These are phyloP conservation scores for Penicillium capsulatum DNA, from an alignment of 2,329 filamentous ascomycete genomes.

Conservation along the genomic window DNA sequence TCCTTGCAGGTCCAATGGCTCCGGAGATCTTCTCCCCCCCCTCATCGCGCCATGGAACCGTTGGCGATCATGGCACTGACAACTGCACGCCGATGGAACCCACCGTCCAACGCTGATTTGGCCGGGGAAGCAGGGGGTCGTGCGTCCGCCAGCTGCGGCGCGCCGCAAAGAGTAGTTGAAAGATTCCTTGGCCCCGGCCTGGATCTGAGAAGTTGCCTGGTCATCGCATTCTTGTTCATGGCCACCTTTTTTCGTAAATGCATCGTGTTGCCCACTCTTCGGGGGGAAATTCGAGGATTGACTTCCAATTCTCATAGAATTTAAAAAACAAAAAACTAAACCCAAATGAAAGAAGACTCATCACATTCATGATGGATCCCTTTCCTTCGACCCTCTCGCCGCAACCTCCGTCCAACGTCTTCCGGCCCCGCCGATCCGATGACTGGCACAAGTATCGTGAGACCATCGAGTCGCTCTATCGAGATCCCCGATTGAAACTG, in stretches of 20 bases:
- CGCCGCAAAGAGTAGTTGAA: slow-evolving; percentile 34
- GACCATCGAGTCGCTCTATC: slow-evolving; percentile 35
- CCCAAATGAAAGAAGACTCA: background rate
- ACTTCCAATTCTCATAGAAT: background rate
- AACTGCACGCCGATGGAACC: slow-evolving; percentile 13
- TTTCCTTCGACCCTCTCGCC: slow-evolving; percentile 11
- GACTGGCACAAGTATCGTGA: slow-evolving; percentile 37
- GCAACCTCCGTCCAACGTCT: slow-evolving; percentile 19
- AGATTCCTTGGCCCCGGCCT: slow-evolving; percentile 22
- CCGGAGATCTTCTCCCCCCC: slow-evolving; percentile 7
- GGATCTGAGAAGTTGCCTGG: slow-evolving; percentile 22
- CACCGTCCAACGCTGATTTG: slow-evolving; percentile 27
- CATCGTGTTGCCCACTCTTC: background rate
- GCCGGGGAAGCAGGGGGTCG: slow-evolving; percentile 32
- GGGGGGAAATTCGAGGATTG: too few species aligned
- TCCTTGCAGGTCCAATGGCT: background rate
- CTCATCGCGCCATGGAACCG: slow-evolving; percentile 4
- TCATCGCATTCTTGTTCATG: slow-evolving; percentile 17
- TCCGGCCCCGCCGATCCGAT: slow-evolving; percentile 35
- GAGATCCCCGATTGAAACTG: slow-evolving; percentile 34
- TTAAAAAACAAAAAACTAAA: too few species aligned
- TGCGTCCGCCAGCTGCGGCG: slow-evolving; percentile 30
- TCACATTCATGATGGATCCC: slow-evolving; percentile 16
- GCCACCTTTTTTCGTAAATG: background rate
- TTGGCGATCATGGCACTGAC: slow-evolving; percentile 20